These are phyloP conservation scores for Sporothrix sp. DNA, from an alignment of 2,329 filamentous ascomycete genomes.

Conservation along the genomic window DNA sequence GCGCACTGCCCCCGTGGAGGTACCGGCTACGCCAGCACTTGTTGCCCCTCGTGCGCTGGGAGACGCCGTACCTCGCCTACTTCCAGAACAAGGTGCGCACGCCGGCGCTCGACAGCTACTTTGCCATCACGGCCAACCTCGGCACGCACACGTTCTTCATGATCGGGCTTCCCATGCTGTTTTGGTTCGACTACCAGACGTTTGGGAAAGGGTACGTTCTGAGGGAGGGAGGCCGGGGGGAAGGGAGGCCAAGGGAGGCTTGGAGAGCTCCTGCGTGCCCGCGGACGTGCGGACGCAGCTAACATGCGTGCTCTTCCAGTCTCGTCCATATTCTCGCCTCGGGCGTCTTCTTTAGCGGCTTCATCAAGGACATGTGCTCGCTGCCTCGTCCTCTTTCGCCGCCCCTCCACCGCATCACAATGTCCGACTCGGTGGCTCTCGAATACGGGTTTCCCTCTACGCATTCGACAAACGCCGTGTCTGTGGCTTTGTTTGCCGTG, in stretches of 20 bases:
- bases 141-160: slow-evolving; percentile 99
- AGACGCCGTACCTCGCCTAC: slow-evolving; percentile 87
- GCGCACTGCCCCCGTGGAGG: slow-evolving; percentile 77
- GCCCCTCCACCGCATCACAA: slow-evolving; percentile 86
- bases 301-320: slow-evolving; percentile 26
- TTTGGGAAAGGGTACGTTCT: slow-evolving; percentile 78
- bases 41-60: slow-evolving; percentile 82
- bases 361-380: slow-evolving; percentile 88
- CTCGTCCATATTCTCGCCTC: slow-evolving; percentile 66
- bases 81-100: slow-evolving; percentile 73
- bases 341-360: slow-evolving; percentile 81
- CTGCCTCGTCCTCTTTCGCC: slow-evolving; percentile 86
- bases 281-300: background rate
- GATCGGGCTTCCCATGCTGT: slow-evolving; percentile 85
- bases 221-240: background rate
- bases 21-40: slow-evolving; percentile 72
- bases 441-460: slow-evolving; percentile 98
- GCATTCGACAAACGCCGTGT: slow-evolving; percentile 93
- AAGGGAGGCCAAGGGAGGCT: too few species aligned
- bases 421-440: slow-evolving; percentile 89
- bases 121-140: slow-evolving; percentile 90
- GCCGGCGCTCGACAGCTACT: slow-evolving; percentile 86
- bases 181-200: slow-evolving; percentile 86
- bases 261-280: too few species aligned
- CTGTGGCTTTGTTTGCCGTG: slow-evolving; percentile 71